phyloP scores from a whole-genome alignment of 129 eudicot genomes.

The Flaveria linearis region DNA sequence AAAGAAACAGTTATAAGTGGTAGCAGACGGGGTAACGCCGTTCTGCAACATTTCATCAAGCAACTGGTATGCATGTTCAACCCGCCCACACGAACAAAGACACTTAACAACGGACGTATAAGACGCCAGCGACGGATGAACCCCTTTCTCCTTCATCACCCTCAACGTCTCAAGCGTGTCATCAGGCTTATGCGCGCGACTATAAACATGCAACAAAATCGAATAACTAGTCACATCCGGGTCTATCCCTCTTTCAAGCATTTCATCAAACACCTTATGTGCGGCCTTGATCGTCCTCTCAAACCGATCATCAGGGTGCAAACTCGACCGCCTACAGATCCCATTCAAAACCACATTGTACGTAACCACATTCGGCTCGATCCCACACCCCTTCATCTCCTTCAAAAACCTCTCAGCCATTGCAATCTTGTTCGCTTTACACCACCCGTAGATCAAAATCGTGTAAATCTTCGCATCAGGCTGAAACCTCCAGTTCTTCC shows the following conservation, averaged over 20 bases:
- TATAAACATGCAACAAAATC: conserved; percentile 83
- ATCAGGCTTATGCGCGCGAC: conserved; percentile 92
- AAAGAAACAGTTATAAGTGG: conserved; percentile 81
- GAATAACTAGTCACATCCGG: conserved; percentile 96
- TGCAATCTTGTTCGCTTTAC: conserved; percentile 45
- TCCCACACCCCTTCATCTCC: conserved; percentile 72
- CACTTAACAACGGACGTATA: conserved; percentile 87
- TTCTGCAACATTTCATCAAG: conserved; percentile 61
- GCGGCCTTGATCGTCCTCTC: conserved; percentile 62
- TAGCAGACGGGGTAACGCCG: conserved; percentile 73
- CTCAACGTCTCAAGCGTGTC: conserved; percentile 56
- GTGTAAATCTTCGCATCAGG: conserved; percentile 63
- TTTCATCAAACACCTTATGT: conserved; percentile 68
- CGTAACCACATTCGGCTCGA: conserved; percentile 85
- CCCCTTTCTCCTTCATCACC: conserved; percentile 72
- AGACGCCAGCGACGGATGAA: conserved; percentile 59
- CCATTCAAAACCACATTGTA: conserved; percentile 86
- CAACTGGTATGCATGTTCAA: conserved; percentile 59
- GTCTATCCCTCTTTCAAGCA: conserved; percentile 72
- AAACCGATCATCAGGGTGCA: conserved; percentile 80
- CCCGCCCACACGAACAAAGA: conserved; percentile 76
- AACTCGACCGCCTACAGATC: conserved; percentile 77
- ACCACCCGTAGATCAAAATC: conserved; percentile 71
- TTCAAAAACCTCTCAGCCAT: conserved; percentile 68
- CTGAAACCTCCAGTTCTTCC: conserved; percentile 46